Conservation (phyloP, 345 rosid species). For the Salix viminalis region DNA sequence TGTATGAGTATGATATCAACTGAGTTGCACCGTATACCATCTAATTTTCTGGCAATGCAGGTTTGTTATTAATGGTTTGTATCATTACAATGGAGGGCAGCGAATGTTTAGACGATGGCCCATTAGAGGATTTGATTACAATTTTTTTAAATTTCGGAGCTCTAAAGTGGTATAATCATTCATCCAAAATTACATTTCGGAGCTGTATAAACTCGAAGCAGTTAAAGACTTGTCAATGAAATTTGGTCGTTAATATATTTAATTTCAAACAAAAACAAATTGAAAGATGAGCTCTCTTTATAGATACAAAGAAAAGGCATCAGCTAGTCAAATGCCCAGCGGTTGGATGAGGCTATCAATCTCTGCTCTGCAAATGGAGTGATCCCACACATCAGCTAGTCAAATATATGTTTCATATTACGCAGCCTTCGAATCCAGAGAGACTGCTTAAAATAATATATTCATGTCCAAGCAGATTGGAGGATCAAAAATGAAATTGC, state of each 20-base stretch:
- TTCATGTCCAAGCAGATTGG: too few species aligned
- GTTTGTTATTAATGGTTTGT: neutral
- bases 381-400: too few species aligned
- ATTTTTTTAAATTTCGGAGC: neutral
- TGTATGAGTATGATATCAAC: neutral
- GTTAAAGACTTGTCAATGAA: neutral
- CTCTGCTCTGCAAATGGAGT: neutral
- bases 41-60: neutral
- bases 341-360: neutral
- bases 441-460: too few species aligned
- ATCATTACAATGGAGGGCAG: neutral
- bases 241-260: too few species aligned
- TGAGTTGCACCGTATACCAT: neutral
- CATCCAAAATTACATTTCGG: neutral
- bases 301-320: neutral
- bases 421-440: too few species aligned
- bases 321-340: neutral
- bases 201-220: neutral
- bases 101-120: neutral
- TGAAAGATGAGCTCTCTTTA: too few species aligned
- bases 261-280: too few species aligned
- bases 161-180: neutral
- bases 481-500: too few species aligned
- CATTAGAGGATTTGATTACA: neutral
- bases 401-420: too few species aligned